Evolutionary conservation across 805 yeast species (phyloP).

Genomic region (Kodamaea laetipori): DNA sequence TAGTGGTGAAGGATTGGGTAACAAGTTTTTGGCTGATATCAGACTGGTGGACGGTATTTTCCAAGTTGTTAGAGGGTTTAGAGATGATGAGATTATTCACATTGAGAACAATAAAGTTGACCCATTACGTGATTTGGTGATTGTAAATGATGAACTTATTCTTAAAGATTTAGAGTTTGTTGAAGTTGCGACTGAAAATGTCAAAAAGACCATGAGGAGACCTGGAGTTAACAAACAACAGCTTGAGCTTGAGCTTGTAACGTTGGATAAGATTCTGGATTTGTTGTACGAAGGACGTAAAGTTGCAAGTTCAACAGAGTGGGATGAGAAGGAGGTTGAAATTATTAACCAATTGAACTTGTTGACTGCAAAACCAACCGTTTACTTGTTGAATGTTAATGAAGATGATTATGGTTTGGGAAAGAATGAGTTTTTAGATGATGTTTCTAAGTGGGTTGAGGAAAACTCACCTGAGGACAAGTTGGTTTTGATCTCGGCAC

Average conservation of each 20-base stretch:
- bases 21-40: conserved; percentile 67
- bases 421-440: conserved; percentile 51
- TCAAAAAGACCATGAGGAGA: conserved; percentile 29
- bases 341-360: conserved; percentile 71
- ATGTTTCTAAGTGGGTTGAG: conserved; percentile 65
- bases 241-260: conserved; percentile 29
- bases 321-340: conserved; percentile 65
- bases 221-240: conserved; percentile 30
- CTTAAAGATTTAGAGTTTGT: conserved; percentile 64
- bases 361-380: conserved; percentile 86
- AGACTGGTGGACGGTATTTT: conserved; percentile 72
- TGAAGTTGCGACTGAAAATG: conserved; percentile 47
- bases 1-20: conserved; percentile 74
- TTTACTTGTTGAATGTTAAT: conserved; percentile 72
- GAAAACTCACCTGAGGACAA: conserved; percentile 62
- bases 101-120: conserved; percentile 60
- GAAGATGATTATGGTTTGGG: conserved; percentile 63
- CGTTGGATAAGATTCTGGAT: conserved; percentile 36
- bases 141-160: conserved; percentile 63
- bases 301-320: conserved; percentile 50
- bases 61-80: conserved; percentile 68
- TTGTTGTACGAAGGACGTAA: conserved; percentile 53
- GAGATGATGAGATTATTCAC: conserved; percentile 66
- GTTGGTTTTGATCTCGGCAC: conserved; percentile 46
- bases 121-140: conserved; percentile 63